These are phyloP conservation scores for Senna siamea DNA, from an alignment of 306 rosid species.

Conservation along the genomic window DNA sequence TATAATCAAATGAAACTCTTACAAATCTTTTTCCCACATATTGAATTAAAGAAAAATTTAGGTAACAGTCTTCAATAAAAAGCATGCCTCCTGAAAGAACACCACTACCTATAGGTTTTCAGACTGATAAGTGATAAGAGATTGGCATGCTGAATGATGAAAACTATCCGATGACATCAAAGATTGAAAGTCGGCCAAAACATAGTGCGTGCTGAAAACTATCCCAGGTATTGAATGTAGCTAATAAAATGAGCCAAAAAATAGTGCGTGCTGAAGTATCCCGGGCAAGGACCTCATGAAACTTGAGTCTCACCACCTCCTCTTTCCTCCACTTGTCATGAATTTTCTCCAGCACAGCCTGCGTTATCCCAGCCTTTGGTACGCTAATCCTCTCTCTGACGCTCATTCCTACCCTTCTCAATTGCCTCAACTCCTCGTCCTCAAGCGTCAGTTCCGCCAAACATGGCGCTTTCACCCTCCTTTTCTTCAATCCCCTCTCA, in stretches of 20 bases:
- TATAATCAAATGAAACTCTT: neutral
- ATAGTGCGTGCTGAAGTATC: no score
- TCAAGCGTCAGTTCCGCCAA: constrained; percentile 84
- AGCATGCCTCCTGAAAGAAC: neutral
- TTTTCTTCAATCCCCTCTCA: constrained; percentile 43
- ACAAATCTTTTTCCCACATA: neutral
- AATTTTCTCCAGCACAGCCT: constrained; percentile 73
- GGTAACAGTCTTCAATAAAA: neutral
- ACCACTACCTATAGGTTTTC: neutral
- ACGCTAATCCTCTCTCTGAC: constrained; percentile 63
- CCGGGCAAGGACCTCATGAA: constrained; percentile 75
- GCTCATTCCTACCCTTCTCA: constrained; percentile 72
- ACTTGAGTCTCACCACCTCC: constrained; percentile 86
- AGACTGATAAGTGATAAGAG: no score
- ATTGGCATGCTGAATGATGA: neutral
- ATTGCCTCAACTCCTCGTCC: constrained; percentile 70
- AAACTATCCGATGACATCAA: neutral
- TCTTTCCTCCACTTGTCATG: constrained; percentile 75
- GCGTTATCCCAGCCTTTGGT: constrained; percentile 82
- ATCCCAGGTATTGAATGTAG: constrained; percentile 31
- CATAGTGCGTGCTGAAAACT: no score
- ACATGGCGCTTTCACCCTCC: constrained; percentile 53
- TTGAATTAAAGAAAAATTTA: neutral
- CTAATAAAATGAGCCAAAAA: constrained; percentile 26
- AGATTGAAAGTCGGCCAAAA: neutral